Evolutionary conservation across 129 eudicot species (phyloP), one percentile per base, ranked within the genome.

Genomic region (Flaveria ramosissima): DNA sequence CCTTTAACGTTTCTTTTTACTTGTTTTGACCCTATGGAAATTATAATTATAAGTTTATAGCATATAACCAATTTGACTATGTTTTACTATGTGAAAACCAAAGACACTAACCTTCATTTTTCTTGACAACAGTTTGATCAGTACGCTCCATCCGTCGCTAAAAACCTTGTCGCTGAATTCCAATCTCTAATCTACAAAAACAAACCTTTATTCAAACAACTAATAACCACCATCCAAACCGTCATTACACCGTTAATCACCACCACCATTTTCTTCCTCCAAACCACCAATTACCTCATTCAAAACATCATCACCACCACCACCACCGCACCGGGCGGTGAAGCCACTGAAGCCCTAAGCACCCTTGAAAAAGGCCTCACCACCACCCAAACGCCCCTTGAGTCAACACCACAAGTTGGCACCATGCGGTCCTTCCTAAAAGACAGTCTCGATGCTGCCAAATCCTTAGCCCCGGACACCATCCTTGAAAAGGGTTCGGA

Each of bases 141-240:
- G 70, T 65, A 68, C 10, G 94, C 94, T 69, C 92, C 98, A 14
- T 70, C 89, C 6, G 10, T 62, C 6, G 80, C 78, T 32, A 92
- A 86, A 82, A 71, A 76, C 13, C 81, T 84, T 24, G 83, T 65
- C 8, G 43, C 23, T 61, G 52, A 57, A 43, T 51, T 75, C 68
- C 66, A 87, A n/a, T 21, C 60, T 32, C 55, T 61, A 21, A 19
- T 55, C 46, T 41, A 67, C 74, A 55, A 55, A 77, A 39, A 55
- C 3, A 55, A 55, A 68, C 75, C 81, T 51, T 19, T 50, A 51
- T 53, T 66, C 66, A 47, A 66, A 1, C 21, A 26, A 51, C 26
- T 66, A 48, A 10, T 76, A 7, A 41, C 16, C n/a, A 51, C 15
- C 12, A 19, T 32, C 36, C 24, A 30, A 27, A 19, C 80, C 26